Evolutionary conservation across 2,329 filamentous ascomycete genomes (phyloP), one percentile per base, ranked within the genome.

Genomic region (Curvularia sp.): DNA sequence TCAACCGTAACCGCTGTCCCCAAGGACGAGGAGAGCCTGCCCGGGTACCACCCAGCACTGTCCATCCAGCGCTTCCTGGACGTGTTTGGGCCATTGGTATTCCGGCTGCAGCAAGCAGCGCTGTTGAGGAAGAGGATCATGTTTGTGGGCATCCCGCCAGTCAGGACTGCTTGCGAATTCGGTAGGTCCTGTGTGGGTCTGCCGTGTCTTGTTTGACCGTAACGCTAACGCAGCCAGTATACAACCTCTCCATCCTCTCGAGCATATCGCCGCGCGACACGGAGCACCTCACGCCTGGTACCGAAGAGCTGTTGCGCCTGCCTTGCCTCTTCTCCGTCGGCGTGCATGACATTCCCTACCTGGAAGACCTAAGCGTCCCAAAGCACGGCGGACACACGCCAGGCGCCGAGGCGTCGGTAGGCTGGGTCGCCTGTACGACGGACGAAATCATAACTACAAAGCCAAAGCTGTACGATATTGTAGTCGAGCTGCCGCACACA

Each of bases 391-490:
- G 77, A 15, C 76, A 78, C 34, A 60, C 66, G 18, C 51, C 60
- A 2, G 83, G 82, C 23, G 82, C 86, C 41, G 74, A 63, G 30
- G 38, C 57, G 9, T 78, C 23, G 83, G 83, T 30, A 32, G 91
- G 93, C 38, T 99, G 93, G 93, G 89, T 97, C 58, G 95, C 94
- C 12, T 97, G 93, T 77, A 97, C 94, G 3, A 98, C 94, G 1
- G 95, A 99, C 78, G 94, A 91, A 71, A 95, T 99, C 57, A 84
- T 99, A 13, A 88, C 87, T 46, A 90, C 92, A 77, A 98, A 98
- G 79, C 86, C 88, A 49, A 86, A 90, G 2, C 85, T 99, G 2
- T 98, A 93, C 82, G 95, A 99, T 74, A 84, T 97, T 68, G 84
- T 97, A 38, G 89, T 98, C 59, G 92, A 91, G 53, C 85, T 98